Evolutionary conservation across 768 basidiomycete genomes (phyloP).

Genomic region (Mycena vulgaris): DNA sequence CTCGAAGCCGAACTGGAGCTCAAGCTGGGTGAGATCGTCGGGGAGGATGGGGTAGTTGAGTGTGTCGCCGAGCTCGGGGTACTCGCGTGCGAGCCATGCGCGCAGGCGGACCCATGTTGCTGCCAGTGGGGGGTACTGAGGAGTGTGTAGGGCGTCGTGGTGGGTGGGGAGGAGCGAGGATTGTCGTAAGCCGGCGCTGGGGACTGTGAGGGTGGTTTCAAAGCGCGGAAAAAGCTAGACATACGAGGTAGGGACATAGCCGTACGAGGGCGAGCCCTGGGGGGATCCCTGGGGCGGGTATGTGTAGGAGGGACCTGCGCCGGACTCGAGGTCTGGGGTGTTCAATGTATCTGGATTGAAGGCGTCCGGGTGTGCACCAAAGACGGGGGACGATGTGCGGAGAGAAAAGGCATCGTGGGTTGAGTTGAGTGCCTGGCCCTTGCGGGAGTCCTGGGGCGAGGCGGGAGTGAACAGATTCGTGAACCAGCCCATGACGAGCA

Average conservation of each 20-base stretch:
- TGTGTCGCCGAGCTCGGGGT: constrained; percentile 96
- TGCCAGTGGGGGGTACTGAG: constrained; percentile 82
- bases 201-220: constrained; percentile 12
- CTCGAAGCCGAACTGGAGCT: constrained; percentile 86
- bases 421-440: constrained; percentile 78
- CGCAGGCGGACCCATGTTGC: constrained; percentile 90
- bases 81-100: constrained; percentile 86
- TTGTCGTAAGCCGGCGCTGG: constrained; percentile 54
- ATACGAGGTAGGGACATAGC: constrained; percentile 70
- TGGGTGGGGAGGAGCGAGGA: constrained; percentile 80
- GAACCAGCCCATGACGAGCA: constrained; percentile 78
- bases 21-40: constrained; percentile 84
- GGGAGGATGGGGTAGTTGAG: constrained; percentile 93
- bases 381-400: constrained; percentile 78
- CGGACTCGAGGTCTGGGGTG: constrained; percentile 64
- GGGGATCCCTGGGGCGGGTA: constrained; percentile 88
- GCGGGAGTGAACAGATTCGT: constrained; percentile 74
- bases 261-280: constrained; percentile 69
- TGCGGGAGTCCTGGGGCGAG: constrained; percentile 62
- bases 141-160: constrained; percentile 64
- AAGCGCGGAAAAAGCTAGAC: neutral
- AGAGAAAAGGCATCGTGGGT: constrained; percentile 94
- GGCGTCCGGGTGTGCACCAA: constrained; percentile 68
- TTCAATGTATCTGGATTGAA: constrained; percentile 70
- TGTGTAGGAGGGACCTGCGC: constrained; percentile 72